These are phyloP conservation scores for Andrographis paniculata DNA, from an alignment of 305 asterid genomes.

Conservation along the genomic window DNA sequence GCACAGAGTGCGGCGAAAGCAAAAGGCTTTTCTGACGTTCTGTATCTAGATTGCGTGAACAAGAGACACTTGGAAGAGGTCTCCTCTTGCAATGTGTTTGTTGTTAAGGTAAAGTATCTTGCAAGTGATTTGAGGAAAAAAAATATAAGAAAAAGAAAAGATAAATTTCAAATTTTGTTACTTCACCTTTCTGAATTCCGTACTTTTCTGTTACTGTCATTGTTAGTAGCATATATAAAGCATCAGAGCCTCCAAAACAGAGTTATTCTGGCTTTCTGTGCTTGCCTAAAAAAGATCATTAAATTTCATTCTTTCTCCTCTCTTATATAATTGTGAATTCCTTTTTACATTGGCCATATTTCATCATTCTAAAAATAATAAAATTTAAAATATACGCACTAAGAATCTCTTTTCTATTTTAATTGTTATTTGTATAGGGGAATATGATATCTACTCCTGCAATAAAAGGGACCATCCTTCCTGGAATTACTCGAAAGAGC, in stretches of 20 bases:
- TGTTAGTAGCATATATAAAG: too few species aligned
- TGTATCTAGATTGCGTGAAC: conserved; percentile 71
- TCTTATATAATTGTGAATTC: too few species aligned
- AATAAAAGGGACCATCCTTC: conserved; percentile 85
- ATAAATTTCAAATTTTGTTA: too few species aligned
- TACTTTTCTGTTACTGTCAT: too few species aligned
- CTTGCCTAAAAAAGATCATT: too few species aligned
- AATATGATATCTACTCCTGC: conserved; percentile 82
- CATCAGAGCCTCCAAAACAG: too few species aligned
- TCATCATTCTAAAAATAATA: too few species aligned
- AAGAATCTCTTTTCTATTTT: conserved; percentile 12
- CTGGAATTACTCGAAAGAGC: conserved; percentile 94
- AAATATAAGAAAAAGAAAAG: too few species aligned
- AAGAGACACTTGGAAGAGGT: conserved; percentile 89
- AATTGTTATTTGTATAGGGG: conserved; percentile 34
- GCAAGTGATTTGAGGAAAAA: neutral
- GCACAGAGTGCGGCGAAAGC: conserved; percentile 96
- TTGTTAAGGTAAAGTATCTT: conserved; percentile 62
- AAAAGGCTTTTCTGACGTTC: conserved; percentile 86
- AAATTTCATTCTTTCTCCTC: neutral
- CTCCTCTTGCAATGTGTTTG: conserved; percentile 90
- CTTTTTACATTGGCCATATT: too few species aligned
- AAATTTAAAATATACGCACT: neutral
- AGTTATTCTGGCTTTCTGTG: too few species aligned
- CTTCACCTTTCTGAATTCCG: too few species aligned